Evolutionary conservation across 2,329 filamentous ascomycete genomes (phyloP), one percentile per base, ranked within the genome.

Genomic region (Diaporthe citriasiana): DNA sequence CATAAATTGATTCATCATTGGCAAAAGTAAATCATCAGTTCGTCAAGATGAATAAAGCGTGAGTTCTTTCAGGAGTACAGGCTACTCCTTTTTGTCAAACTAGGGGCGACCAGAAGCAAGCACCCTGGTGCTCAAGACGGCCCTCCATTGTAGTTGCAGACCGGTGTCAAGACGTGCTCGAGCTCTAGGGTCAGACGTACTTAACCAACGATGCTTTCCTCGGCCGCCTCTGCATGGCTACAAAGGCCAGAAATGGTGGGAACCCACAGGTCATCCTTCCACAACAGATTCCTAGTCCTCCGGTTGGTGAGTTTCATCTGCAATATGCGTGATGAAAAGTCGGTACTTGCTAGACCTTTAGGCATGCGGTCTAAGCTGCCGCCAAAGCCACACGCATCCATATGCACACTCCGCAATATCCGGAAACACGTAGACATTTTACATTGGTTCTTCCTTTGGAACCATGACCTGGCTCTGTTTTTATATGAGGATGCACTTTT

Each of bases 381-480:
- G 22, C 53, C 45, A 51, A 53, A 51, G 22, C 47, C 63, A 53
- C 45, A 68, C 19, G 47, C 33, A 27, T 53, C 33, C 47, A n/a
- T 68, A 15, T n/a, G n/a, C 30, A 68, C 47, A 68, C 63, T 68
- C 63, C n/a, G n/a, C 22, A 27, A 22, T 68, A 25, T 68, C n/a
- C 25, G 63, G n/a, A 13, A 38, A 53, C 13, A 40, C 22, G 33
- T 40, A 22, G 15, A 35, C 35, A 30, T 19, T 5, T 27, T 50
- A 27, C 15, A 53, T 19, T 27, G 47, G 22, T 53, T 19, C n/a
- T 22, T 27, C 15, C 15, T 8, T 27, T 53, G 4, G 13, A 68
- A 53, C 33, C n/a, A 27, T 53, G 47, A 40, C 63, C 30, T 22
- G 33, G 15, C 12, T 22, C n/a, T 30, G 63, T 38, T 9, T 50